Base-by-base conservation (phyloP, 148 eudicot species). In the Cornus suecica region DNA sequence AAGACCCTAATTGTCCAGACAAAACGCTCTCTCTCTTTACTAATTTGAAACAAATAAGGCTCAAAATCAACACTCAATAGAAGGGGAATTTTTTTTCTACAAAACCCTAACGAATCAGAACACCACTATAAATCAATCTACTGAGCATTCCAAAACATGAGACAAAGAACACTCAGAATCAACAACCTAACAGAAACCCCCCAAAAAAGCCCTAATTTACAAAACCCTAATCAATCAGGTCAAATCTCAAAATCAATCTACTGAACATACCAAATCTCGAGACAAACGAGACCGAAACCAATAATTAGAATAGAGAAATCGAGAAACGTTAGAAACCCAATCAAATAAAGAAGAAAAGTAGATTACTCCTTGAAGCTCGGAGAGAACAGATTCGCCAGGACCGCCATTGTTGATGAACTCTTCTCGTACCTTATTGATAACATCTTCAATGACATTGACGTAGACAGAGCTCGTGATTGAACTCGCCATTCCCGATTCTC, bases 341-440 rank as follows among this genome's bases (percentile, higher is more conserved):
- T 22, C 27, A 13, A 65, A 60, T 32, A 72, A 76, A 20, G 1
- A 73, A 30, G 73, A 4, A 1, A 24, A 37, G 42, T 37, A 31
- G 65, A 77, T 74, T 87, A 95, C 97, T 62, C 84, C 89, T 86
- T 89, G 99, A 26, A 95, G 97, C 78, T 92, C 91, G 70, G 68
- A 69, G 68, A 95, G 94, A 2, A 92, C 91, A 41, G 65, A 65
- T 45, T 91, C 93, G 22, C 95, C 97, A 28, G 97, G 97, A 16
- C 97, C 97, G 61, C 82, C 87, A 37, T 87, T 86, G 71, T 80
- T 76, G 26, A 91, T 72, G 69, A 95, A 92, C 87, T 92, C 97
- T 0, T 92, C 97, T 11, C 92, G 92, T 63, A 95, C 97, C 85
- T 95, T 95, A 79, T 80, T 90, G 86, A 95, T 85, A 31, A 95